Conservation (phyloP, 257 asterid species). For the Nicotiana knightiana region DNA sequence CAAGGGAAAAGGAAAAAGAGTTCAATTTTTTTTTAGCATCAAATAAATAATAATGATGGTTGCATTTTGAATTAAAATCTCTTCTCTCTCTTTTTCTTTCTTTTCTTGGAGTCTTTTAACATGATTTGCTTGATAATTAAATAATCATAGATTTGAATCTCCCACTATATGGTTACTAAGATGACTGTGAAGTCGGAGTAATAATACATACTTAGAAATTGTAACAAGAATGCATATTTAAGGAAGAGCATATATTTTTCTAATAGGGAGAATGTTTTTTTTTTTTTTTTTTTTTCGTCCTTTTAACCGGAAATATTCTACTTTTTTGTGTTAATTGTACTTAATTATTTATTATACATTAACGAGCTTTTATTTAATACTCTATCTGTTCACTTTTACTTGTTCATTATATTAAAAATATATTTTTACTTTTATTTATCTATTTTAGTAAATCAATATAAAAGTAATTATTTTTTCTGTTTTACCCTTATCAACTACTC, state of each 20-base stretch:
- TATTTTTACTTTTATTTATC: too few species aligned
- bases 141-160: background rate
- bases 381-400: accelerated
- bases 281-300: background rate
- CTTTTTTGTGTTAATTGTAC: background rate
- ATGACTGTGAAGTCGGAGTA: background rate
- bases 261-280: background rate
- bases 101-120: background rate
- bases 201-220: background rate
- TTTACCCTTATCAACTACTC: too few species aligned
- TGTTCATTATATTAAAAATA: too few species aligned
- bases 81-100: background rate
- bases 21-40: background rate
- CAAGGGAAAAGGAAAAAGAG: background rate
- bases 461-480: too few species aligned
- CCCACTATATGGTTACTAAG: background rate
- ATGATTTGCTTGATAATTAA: background rate
- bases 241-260: background rate
- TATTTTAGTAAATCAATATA: too few species aligned
- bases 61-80: background rate
- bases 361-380: background rate
- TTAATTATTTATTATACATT: background rate
- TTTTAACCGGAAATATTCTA: background rate
- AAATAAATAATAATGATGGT: background rate
- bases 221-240: background rate